phyloP scores from a whole-genome alignment of 352 stramenopile genomes.

The Elongisporangium prolatum region DNA sequence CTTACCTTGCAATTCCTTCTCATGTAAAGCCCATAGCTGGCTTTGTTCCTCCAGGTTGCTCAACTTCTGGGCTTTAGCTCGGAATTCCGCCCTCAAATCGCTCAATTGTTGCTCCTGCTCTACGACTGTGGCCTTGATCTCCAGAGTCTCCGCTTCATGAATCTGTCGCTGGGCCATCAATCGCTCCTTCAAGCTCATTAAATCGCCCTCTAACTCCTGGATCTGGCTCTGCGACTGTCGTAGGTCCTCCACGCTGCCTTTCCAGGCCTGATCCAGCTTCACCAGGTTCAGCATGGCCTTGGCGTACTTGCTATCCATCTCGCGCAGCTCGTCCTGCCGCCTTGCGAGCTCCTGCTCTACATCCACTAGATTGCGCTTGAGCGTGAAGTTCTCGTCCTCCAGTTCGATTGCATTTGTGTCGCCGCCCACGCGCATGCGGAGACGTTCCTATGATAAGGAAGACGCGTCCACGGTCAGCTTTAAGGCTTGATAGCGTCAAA shows the following conservation, averaged over 20 bases:
- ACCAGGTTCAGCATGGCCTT: constrained; percentile 67
- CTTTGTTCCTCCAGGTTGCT: constrained; percentile 18
- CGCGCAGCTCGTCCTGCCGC: constrained; percentile 34
- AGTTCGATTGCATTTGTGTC: constrained; percentile 70
- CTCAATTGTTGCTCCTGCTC: constrained; percentile 9
- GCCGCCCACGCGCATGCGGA: constrained; percentile 67
- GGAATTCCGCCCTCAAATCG: constrained; percentile 2
- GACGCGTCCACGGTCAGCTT: background rate
- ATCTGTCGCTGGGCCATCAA: constrained; percentile 1
- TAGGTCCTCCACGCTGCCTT: constrained; percentile 34
- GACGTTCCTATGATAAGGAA: constrained; percentile 25
- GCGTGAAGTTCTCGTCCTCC: constrained; percentile 70
- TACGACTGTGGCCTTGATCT: constrained; percentile 12
- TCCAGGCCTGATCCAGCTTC: constrained; percentile 72
- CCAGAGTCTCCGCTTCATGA: constrained; percentile 5
- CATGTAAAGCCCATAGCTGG: constrained; percentile 5
- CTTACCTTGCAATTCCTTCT: constrained; percentile 28
- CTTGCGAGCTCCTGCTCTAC: constrained; percentile 40
- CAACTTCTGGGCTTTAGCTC: constrained; percentile 3
- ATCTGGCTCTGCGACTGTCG: constrained; percentile 12
- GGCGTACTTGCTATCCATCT: constrained; percentile 52
- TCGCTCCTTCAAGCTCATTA: background rate
- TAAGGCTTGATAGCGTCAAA: background rate
- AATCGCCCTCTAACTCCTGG: constrained; percentile 1
- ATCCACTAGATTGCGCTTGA: constrained; percentile 50